A percentile compares a stretch with the other conserved stretches of the same genome.
Evolutionary conservation across 2,329 filamentous ascomycete genomes (phyloP).

Genomic region (Gaeumannomyces tritici): DNA sequence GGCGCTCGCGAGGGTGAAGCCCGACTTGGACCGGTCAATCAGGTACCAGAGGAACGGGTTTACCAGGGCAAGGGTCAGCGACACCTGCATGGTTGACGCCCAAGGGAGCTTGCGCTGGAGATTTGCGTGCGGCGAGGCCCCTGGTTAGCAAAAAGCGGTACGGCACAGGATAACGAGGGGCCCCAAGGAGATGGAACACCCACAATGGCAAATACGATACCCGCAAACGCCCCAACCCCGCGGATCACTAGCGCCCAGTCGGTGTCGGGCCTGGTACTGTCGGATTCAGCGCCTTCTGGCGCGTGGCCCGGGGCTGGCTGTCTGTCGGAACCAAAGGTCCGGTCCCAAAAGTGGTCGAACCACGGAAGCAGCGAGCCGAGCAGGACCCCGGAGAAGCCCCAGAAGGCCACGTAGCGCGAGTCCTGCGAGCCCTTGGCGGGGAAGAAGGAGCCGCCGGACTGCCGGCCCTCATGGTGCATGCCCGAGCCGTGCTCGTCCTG

Average conservation of each 20-base stretch:
- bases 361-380: conserved; percentile 76
- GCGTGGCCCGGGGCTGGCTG: conserved; percentile 13
- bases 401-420: conserved; percentile 66
- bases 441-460: not conserved
- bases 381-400: conserved; percentile 70
- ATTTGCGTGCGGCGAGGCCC: not conserved
- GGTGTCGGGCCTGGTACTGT: conserved; percentile 33
- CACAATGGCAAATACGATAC: conserved; percentile 65
- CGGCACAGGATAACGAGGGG: not conserved
- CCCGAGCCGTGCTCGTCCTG: conserved; percentile 56
- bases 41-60: conserved; percentile 96
- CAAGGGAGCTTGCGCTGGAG: conserved; percentile 76
- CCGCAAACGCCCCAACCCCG: conserved; percentile 50
- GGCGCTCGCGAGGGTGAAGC: conserved; percentile 67
- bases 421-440: conserved; percentile 28
- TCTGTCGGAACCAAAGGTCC: conserved; percentile 26
- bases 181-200: conserved; percentile 26
- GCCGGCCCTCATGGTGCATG: not conserved
- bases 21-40: conserved; percentile 80
- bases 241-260: conserved; percentile 64
- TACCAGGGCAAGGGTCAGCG: conserved; percentile 76
- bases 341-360: conserved; percentile 69
- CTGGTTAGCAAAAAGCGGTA: not conserved
- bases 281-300: conserved; percentile 9
- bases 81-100: conserved; percentile 91